A percentile compares a stretch with the other conserved stretches of the same genome.
Evolutionary conservation across 2,329 filamentous ascomycete genomes (phyloP).

Genomic region (Alternaria gaisen): DNA sequence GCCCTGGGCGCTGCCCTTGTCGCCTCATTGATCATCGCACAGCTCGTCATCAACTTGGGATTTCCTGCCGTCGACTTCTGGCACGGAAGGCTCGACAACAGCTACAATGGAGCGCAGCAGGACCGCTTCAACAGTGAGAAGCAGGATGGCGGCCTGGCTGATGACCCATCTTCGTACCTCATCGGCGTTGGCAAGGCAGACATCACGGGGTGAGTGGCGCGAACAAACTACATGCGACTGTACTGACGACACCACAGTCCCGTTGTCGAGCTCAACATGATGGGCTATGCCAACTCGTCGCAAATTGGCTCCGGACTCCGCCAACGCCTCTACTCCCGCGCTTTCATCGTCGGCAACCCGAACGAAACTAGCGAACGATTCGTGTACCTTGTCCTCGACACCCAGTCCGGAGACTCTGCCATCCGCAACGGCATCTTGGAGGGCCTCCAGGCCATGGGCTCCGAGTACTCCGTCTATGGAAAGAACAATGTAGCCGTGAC

Average conservation of each 20-base stretch:
- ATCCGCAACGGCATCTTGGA: slow-evolving; percentile 87
- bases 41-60: slow-evolving; percentile 47
- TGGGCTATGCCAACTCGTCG: slow-evolving; percentile 87
- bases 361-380: slow-evolving; percentile 74
- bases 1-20: slow-evolving; percentile 49
- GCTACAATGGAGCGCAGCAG: slow-evolving; percentile 32
- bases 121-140: slow-evolving; percentile 38
- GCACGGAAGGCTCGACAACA: slow-evolving; percentile 42
- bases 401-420: slow-evolving; percentile 87
- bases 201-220: slow-evolving; percentile 68
- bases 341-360: slow-evolving; percentile 83
- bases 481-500: slow-evolving; percentile 87
- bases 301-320: slow-evolving; percentile 85
- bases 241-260: slow-evolving; percentile 61
- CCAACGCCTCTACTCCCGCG: slow-evolving; percentile 86
- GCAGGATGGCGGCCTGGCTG: slow-evolving; percentile 36
- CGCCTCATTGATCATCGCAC: slow-evolving; percentile 44
- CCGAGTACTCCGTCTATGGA: slow-evolving; percentile 77
- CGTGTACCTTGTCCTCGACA: slow-evolving; percentile 87
- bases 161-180: slow-evolving; percentile 63
- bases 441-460: slow-evolving; percentile 72
- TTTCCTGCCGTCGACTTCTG: slow-evolving; percentile 49
- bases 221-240: neutral
- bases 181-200: slow-evolving; percentile 76
- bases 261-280: slow-evolving; percentile 88